Base-by-base conservation (phyloP, 139 green algal genomes). In the Chara braunii region DNA sequence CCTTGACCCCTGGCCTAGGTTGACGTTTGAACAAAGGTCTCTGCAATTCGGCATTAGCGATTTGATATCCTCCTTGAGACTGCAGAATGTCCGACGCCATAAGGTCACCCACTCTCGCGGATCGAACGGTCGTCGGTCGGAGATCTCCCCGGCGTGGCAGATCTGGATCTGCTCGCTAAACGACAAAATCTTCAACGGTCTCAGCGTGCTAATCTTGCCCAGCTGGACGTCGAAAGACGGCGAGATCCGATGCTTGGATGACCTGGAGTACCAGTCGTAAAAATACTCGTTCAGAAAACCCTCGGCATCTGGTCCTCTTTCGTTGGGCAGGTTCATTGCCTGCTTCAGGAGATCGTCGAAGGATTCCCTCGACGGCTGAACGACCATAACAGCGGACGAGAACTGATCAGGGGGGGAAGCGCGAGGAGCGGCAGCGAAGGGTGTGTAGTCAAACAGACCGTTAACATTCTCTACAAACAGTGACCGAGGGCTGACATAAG, bases 361-460 rank as follows among this genome's bases (percentile, higher is more conserved):
- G 4, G 55, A 44, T 18, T 34, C 32, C 23, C 29, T 23, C 14
- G 64, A 35, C 9, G 63, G 63, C 30, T 72, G 63, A 1, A 72
- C 18, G 28, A 72, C 63, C 55, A 72, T 72, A 23, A 72, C 55
- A 8, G 24, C 24, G 26, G 63, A 70, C 7, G 63, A 72, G 29
- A 72, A 72, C 63, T 36, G 55, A 54, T 72, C 63, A 3, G 63
- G 63, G 11, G 63, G 63, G 55, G 66, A 72, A 3, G 66, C 63
- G 55, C 63, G 64, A 24, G 63, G 63, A 58, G 43, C 8, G 26
- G 63, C 63, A 12, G 63, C 63, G 26, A 72, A 72, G 22, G 63
- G 24, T 29, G 53, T 54, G 52, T 68, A 72, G 22, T 54, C 36
- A 11, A 37, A 59, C 6, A 72, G 63, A 22, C 53, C 63, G 14